Conservation (phyloP, 140 eudicot genomes). For the Senecio squalidus region DNA sequence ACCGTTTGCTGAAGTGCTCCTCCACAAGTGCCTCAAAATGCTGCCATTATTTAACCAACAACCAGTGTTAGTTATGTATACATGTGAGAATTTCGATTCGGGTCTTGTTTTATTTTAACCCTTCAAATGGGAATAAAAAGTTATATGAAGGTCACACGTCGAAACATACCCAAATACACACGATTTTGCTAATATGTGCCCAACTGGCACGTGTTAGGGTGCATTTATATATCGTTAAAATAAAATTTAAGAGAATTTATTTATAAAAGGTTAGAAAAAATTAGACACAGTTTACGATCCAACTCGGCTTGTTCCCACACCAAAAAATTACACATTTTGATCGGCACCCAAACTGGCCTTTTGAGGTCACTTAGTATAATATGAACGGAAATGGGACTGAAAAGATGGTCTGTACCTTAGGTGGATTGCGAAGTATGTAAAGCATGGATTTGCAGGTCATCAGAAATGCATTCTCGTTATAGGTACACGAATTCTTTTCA, state of each 20-base stretch:
- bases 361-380: not conserved
- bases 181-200: too few relatives aligned
- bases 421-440: conserved; percentile 65
- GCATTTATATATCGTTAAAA: too few relatives aligned
- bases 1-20: conserved; percentile 51
- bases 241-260: too few relatives aligned
- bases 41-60: conserved; percentile 29
- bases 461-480: conserved; percentile 74
- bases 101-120: too few relatives aligned
- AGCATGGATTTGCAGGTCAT: conserved; percentile 73
- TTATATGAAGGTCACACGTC: too few relatives aligned
- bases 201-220: too few relatives aligned
- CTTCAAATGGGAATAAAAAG: too few relatives aligned
- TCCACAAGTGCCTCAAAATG: conserved; percentile 75
- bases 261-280: too few relatives aligned
- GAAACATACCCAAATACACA: too few relatives aligned
- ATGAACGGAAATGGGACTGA: not conserved
- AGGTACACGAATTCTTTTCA: conserved; percentile 77
- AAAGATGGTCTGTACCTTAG: conserved; percentile 42
- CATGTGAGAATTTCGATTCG: not conserved
- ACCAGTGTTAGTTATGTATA: not conserved
- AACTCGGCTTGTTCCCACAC: too few relatives aligned
- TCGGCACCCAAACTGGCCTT: not conserved
- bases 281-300: too few relatives aligned
- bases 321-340: not conserved